phyloP scores from a whole-genome alignment of 768 basidiomycete species.

The Mycena floridula region DNA sequence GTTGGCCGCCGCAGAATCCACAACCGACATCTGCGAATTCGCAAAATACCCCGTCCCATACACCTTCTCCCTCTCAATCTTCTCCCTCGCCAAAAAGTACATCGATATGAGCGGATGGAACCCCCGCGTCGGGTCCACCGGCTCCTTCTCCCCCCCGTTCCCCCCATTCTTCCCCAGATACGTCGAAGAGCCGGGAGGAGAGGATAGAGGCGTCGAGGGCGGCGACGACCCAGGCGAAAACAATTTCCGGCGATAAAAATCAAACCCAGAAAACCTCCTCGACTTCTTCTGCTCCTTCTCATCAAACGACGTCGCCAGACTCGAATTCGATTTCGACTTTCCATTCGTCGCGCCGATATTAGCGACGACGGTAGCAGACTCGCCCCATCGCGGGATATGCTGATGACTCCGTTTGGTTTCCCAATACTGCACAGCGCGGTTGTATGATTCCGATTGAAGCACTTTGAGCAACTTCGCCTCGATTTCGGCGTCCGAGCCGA shows the following conservation, averaged over 20 bases:
- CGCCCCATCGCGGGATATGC: no score
- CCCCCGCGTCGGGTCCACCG: slow-evolving; percentile 79
- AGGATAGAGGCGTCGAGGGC: slow-evolving; percentile 35
- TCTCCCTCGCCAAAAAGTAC: slow-evolving; percentile 94
- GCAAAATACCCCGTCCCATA: slow-evolving; percentile 95
- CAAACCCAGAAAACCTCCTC: slow-evolving; percentile 92
- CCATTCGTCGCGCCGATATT: slow-evolving; percentile 49
- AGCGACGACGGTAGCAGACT: slow-evolving; percentile 8
- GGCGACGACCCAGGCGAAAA: slow-evolving; percentile 60
- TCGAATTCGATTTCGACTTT: slow-evolving; percentile 60
- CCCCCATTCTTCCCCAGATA: slow-evolving; percentile 38
- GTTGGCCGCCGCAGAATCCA: no score
- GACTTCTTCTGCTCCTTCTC: slow-evolving; percentile 48
- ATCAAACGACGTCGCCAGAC: slow-evolving; percentile 60
- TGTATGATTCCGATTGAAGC: slow-evolving; percentile 74
- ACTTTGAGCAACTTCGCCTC: slow-evolving; percentile 65
- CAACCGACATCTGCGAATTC: slow-evolving; percentile 74
- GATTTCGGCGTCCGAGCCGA: slow-evolving; percentile 85
- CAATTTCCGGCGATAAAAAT: slow-evolving; percentile 88
- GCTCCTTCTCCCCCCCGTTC: slow-evolving; percentile 34
- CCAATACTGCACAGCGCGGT: slow-evolving; percentile 69
- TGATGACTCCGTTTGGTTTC: slow-evolving; percentile 61
- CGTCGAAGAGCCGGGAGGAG: slow-evolving; percentile 55
- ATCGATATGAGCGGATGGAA: slow-evolving; percentile 96
- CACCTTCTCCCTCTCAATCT: slow-evolving; percentile 88